Base-by-base conservation (phyloP, 371 early-diverging fungal species). In the Lichtheimia corymbifera region DNA sequence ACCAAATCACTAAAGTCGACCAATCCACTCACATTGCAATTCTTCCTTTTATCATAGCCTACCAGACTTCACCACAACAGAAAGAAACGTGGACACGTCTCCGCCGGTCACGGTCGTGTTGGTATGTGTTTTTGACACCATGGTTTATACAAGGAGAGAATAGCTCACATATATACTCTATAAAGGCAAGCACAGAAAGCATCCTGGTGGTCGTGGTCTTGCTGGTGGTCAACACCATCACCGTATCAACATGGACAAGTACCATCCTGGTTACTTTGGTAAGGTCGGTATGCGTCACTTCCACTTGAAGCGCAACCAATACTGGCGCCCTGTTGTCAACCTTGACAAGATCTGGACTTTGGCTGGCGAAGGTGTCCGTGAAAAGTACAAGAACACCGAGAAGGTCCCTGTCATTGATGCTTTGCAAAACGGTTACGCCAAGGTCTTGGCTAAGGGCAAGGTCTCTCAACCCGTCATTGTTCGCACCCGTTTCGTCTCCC, bases 231-330 rank as follows among this genome's bases (percentile, higher is more conserved):
- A 93, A 81, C 97, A 97, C 85, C 99, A 99, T 83, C 98, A 99
- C 93, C 93, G 98, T 71, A 99, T 96, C 86, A 96, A 96, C 89
- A 96, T 99, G 93, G 97, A 98, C 86, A 98, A 93, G 92, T 99
- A 95, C 93, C 99, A 99, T 88, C 99, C 99, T 71, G 99, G 99
- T 83, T 98, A 97, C 94, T 99, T 98, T 76, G 99, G 99, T 85
- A 99, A 99, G 89, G 97, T 97, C 83, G 99, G 99, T 93, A 97
- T 97, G 98, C 95, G 98, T 67, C 87, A 94, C 83, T 98, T 95
- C 93, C 98, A 98, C 93, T 84, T 89, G 88, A 97, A 96, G 87
- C 84, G 88, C 74, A 95, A 98, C 88, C 74, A 88, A 74, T 82
- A 85, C 87, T 91, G 91, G 90, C 79, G 91, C 73, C 94, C 94